These are phyloP conservation scores for Pythium dissimile DNA, from an alignment of 352 stramenopile species.

Conservation along the genomic window DNA sequence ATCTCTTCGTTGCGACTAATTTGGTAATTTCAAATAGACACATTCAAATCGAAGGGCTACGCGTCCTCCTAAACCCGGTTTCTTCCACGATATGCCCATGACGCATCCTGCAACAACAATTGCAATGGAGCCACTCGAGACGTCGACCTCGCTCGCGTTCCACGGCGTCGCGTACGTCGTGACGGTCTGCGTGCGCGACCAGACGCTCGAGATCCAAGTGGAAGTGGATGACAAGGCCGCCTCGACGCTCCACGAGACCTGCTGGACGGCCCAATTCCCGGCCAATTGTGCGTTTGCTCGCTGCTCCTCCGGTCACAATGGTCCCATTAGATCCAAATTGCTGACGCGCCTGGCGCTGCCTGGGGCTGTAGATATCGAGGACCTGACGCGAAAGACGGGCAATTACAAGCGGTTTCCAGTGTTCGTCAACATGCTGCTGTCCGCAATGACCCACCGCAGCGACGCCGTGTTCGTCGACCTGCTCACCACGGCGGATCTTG, in stretches of 20 bases:
- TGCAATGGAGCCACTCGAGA: conserved; percentile 59
- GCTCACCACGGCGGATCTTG: conserved; percentile 86
- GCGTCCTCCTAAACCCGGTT: conserved; percentile 1
- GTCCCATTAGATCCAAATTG: background rate
- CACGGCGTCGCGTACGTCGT: conserved; percentile 74
- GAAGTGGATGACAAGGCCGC: conserved; percentile 44
- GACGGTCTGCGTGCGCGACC: conserved; percentile 52
- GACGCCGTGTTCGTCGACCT: conserved; percentile 90
- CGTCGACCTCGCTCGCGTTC: conserved; percentile 56
- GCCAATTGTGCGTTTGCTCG: conserved; percentile 35
- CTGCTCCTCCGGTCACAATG: no score
- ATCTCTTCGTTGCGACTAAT: background rate
- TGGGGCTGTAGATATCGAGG: conserved; percentile 66
- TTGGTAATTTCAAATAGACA: background rate
- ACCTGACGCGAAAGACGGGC: conserved; percentile 91
- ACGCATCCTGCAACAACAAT: background rate
- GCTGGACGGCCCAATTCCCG: conserved; percentile 67
- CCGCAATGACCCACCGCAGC: conserved; percentile 65
- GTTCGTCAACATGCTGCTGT: conserved; percentile 92
- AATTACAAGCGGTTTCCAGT: conserved; percentile 92
- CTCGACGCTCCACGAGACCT: conserved; percentile 4
- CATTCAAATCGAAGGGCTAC: no score
- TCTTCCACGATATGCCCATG: background rate
- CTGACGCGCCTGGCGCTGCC: background rate
- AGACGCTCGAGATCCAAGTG: conserved; percentile 67